Percentiles rank a stretch among this genome's conserved stretches.
Evolutionary conservation across 1,284 basidiomycete genomes (phyloP).

Genomic region (Sanghuangporus baumii): DNA sequence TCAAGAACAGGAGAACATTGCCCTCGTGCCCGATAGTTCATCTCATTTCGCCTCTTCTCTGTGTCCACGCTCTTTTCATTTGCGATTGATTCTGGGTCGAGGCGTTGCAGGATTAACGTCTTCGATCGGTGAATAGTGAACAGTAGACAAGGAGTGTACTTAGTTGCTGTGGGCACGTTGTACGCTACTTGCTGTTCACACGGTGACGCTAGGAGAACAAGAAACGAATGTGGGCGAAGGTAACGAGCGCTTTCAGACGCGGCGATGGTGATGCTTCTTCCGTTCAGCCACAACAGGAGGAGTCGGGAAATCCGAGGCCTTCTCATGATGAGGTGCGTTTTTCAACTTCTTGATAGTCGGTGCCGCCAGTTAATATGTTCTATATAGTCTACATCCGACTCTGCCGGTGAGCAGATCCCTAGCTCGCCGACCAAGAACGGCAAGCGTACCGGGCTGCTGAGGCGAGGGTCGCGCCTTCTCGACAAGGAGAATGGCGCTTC

Average conservation of each 20-base stretch:
- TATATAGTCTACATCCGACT: background rate
- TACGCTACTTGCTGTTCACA: background rate
- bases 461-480: conserved; percentile 26
- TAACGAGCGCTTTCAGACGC: conserved; percentile 48
- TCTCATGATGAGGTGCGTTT: conserved; percentile 34
- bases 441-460: conserved; percentile 31
- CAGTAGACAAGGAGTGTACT: background rate
- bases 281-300: conserved; percentile 29
- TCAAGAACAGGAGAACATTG: no score
- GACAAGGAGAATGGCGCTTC: conserved; percentile 34
- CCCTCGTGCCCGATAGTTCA: background rate
- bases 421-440: conserved; percentile 35
- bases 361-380: no score
- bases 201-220: no score
- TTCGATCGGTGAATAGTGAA: background rate
- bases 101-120: background rate
- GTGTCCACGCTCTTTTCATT: background rate
- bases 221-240: conserved; percentile 53
- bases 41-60: background rate
- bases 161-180: background rate
- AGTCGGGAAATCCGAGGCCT: conserved; percentile 27
- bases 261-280: conserved; percentile 36
- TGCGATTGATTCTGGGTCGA: background rate
- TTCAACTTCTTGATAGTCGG: no score
- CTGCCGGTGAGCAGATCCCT: conserved; percentile 35